Evolutionary conservation across 2,329 filamentous ascomycete species (phyloP).

Genomic region (Biscogniauxia mediterranea): DNA sequence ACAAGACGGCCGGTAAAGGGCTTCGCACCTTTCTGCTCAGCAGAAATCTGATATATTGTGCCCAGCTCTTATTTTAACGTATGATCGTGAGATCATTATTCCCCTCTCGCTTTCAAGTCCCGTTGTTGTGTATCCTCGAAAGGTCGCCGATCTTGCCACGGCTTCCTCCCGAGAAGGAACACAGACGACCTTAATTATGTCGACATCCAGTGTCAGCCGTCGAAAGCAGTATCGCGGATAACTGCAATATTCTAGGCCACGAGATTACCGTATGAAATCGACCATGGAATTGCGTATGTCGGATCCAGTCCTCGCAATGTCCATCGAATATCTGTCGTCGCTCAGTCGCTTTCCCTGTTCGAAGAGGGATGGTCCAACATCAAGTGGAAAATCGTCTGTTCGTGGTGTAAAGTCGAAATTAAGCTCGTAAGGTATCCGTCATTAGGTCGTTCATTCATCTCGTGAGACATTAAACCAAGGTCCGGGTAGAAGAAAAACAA

Average conservation of each 20-base stretch:
- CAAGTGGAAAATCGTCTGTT: slow-evolving; percentile 34
- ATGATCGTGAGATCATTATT: slow-evolving; percentile 30
- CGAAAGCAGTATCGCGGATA: slow-evolving; percentile 30
- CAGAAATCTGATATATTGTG: slow-evolving; percentile 27
- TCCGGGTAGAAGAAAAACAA: slow-evolving; percentile 34
- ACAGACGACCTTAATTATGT: slow-evolving; percentile 26
- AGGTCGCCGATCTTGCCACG: slow-evolving; percentile 30
- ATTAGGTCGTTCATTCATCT: slow-evolving; percentile 39
- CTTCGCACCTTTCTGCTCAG: slow-evolving; percentile 29
- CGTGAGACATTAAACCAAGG: slow-evolving; percentile 44
- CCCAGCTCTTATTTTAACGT: slow-evolving; percentile 29
- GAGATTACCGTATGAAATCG: slow-evolving; percentile 26
- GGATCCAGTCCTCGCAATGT: slow-evolving; percentile 28
- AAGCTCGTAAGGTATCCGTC: slow-evolving; percentile 33
- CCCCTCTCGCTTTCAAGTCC: slow-evolving; percentile 28
- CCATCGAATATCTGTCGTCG: slow-evolving; percentile 26
- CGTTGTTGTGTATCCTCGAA: slow-evolving; percentile 19
- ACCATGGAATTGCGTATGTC: slow-evolving; percentile 22
- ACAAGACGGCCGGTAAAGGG: slow-evolving; percentile 31
- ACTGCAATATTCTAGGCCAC: slow-evolving; percentile 21
- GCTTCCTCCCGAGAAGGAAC: slow-evolving; percentile 17
- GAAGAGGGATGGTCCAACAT: slow-evolving; percentile 31
- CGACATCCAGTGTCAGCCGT: slow-evolving; percentile 32
- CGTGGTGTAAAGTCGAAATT: slow-evolving; percentile 44
- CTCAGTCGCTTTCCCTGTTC: slow-evolving; percentile 27